A percentile compares a stretch with the other conserved stretches of the same genome.
These are phyloP conservation scores for Dactylonectria estremocensis DNA, from an alignment of 2,329 filamentous ascomycete genomes.

Conservation along the genomic window DNA sequence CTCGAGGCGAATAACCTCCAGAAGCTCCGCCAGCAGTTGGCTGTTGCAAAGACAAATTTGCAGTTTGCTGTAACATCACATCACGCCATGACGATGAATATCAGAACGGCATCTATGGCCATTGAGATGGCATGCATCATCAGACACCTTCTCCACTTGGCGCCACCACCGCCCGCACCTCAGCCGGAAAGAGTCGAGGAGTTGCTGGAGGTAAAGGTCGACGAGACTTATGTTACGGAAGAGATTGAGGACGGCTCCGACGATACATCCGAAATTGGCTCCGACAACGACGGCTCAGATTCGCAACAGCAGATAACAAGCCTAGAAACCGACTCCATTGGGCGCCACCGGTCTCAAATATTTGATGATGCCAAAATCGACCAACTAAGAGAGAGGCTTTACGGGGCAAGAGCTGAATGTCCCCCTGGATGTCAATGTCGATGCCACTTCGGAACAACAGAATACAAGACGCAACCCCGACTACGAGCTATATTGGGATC, in stretches of 20 bases:
- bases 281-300: background rate
- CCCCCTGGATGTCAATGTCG: background rate
- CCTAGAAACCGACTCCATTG: background rate
- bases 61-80: background rate
- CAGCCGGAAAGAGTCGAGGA: background rate
- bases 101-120: background rate
- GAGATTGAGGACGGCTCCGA: background rate
- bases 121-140: no score
- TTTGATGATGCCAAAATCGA: background rate
- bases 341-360: background rate
- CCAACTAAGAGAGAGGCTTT: background rate
- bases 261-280: no score
- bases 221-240: background rate
- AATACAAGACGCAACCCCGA: background rate
- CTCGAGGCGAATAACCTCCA: conserved; percentile 8
- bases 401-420: background rate
- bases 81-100: background rate
- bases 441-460: background rate
- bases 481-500: conserved; percentile 2
- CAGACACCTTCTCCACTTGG: background rate
- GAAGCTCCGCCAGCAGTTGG: conserved; percentile 8
- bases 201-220: background rate
- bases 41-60: conserved; percentile 13
- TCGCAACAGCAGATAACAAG: background rate
- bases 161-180: background rate